Conservation (phyloP, 1,139 yeast species). For the Lodderomyces elongisporus region DNA sequence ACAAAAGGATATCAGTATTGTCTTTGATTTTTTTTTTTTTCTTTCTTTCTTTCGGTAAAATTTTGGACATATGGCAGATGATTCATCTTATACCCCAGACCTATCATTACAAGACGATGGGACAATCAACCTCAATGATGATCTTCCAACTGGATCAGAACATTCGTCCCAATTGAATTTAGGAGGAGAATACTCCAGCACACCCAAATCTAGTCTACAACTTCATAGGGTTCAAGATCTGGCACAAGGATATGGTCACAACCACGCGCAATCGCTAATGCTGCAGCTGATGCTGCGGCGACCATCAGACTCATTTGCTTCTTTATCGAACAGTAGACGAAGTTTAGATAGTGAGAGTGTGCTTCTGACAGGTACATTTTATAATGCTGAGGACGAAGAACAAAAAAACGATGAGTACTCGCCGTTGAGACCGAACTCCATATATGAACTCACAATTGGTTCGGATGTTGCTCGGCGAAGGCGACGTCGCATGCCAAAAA, state of each 20-base stretch:
- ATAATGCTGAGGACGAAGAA: slow-evolving; percentile 20
- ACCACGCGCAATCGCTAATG: no score
- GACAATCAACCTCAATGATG: slow-evolving; percentile 35
- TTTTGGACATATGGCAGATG: slow-evolving; percentile 9
- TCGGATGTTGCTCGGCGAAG: slow-evolving; percentile 45
- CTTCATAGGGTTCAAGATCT: no score
- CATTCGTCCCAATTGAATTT: slow-evolving; percentile 10
- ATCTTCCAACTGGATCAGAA: slow-evolving; percentile 29
- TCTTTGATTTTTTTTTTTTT: neutral
- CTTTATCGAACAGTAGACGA: slow-evolving; percentile 17
- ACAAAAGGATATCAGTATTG: no score
- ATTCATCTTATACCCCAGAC: slow-evolving; percentile 12
- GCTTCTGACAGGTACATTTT: slow-evolving; percentile 29
- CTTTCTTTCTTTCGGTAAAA: neutral
- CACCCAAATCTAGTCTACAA: no score
- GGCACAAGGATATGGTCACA: no score
- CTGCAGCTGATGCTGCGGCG: no score
- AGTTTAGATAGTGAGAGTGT: slow-evolving; percentile 37
- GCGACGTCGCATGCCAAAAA: slow-evolving; percentile 27
- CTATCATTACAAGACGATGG: slow-evolving; percentile 27
- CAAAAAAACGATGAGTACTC: slow-evolving; percentile 32
- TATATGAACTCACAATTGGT: slow-evolving; percentile 65
- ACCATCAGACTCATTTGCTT: no score
- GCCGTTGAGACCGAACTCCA: slow-evolving; percentile 75
- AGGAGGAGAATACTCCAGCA: no score